A percentile compares a stretch with the other conserved stretches of the same genome.
phyloP scores from a whole-genome alignment of 495 filamentous ascomycete species.

The Cryomyces minteri region DNA sequence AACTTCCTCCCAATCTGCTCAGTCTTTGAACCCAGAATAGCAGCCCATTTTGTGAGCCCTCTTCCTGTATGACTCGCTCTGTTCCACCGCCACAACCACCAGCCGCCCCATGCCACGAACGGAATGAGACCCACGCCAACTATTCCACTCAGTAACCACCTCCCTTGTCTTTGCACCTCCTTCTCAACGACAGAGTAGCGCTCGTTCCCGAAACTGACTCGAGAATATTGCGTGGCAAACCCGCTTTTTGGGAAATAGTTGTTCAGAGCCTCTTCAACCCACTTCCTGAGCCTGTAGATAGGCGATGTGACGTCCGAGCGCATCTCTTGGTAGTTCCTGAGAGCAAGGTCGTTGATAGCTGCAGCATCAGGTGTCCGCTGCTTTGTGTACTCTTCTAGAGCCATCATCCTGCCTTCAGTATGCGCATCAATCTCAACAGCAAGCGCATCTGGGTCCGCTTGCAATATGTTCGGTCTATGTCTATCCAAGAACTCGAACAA shows the following conservation, averaged over 20 bases:
- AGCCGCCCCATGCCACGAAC: neutral
- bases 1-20: neutral
- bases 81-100: conserved; percentile 2
- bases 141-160: too few species aligned
- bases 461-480: conserved; percentile 1
- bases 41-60: neutral
- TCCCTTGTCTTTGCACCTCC: conserved; percentile 47
- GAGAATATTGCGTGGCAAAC: conserved; percentile 82
- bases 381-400: conserved; percentile 54
- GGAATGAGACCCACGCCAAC: neutral
- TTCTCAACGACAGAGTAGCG: conserved; percentile 67
- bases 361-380: conserved; percentile 60
- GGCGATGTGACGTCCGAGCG: conserved; percentile 57
- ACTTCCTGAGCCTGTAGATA: conserved; percentile 62
- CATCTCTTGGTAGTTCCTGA: conserved; percentile 91
- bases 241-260: conserved; percentile 58
- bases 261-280: conserved; percentile 64
- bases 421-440: conserved; percentile 15
- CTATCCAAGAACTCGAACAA: conserved; percentile 48
- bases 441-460: conserved; percentile 15
- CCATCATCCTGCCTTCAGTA: conserved; percentile 31
- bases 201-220: conserved; percentile 84
- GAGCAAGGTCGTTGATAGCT: conserved; percentile 82
- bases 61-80: neutral
- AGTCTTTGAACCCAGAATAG: neutral